These are phyloP conservation scores for Ophiostoma sp. DNA, from an alignment of 2,329 filamentous ascomycete genomes.

Conservation along the genomic window DNA sequence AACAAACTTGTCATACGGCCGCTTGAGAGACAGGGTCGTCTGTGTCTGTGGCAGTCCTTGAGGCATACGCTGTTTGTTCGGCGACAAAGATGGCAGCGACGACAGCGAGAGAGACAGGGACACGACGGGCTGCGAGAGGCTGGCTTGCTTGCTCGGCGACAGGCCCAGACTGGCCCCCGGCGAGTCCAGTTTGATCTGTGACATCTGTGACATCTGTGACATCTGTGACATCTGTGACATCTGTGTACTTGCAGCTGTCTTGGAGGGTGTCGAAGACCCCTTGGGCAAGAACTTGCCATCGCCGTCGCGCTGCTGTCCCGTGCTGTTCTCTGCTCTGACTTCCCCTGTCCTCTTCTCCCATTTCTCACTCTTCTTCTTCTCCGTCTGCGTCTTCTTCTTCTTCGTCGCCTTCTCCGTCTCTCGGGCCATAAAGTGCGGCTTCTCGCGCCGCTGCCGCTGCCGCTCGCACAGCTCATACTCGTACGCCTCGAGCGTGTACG, in stretches of 20 bases:
- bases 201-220: too few species aligned
- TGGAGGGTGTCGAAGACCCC: background rate
- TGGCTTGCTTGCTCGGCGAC: background rate
- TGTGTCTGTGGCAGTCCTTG: background rate
- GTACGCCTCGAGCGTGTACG: slow-evolving; percentile 51
- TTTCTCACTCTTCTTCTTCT: background rate
- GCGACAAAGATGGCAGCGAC: background rate
- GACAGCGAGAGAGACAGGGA: background rate
- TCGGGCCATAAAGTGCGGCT: background rate
- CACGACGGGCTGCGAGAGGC: background rate
- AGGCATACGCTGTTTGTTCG: background rate
- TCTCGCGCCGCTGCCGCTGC: slow-evolving; percentile 31
- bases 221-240: background rate
- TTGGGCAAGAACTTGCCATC: background rate
- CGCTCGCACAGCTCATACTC: slow-evolving; percentile 44
- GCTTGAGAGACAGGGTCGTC: background rate
- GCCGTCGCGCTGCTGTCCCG: background rate
- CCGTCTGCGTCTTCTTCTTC: background rate
- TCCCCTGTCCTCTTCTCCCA: background rate
- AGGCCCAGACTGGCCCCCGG: background rate
- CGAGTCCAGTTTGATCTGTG: background rate
- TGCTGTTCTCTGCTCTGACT: background rate
- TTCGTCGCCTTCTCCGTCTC: background rate
- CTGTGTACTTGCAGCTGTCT: background rate
- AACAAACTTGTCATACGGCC: background rate